phyloP scores from a whole-genome alignment of 129 eudicot genomes.

The Gnaphalium uliginosum region DNA sequence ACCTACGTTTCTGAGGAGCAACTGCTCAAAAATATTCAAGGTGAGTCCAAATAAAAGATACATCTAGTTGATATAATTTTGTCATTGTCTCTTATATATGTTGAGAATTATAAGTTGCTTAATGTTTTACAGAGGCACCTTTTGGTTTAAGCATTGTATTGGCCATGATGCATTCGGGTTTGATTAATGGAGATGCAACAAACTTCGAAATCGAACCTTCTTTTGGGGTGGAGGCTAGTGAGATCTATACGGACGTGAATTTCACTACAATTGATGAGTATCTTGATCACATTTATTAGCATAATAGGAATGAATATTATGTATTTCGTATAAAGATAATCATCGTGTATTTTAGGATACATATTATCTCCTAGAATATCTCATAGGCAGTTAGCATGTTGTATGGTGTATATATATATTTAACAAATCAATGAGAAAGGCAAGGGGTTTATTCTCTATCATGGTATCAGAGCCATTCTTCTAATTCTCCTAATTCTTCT shows the following conservation, averaged over 20 bases:
- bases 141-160: slow-evolving; percentile 34
- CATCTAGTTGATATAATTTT: neutral
- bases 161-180: slow-evolving; percentile 52
- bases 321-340: too few relatives aligned
- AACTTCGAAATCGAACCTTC: slow-evolving; percentile 59
- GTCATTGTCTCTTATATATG: neutral
- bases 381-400: too few relatives aligned
- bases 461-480: too few relatives aligned
- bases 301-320: too few relatives aligned
- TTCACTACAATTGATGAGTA: slow-evolving; percentile 66
- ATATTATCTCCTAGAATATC: too few relatives aligned
- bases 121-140: slow-evolving; percentile 47
- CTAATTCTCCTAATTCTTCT: too few relatives aligned
- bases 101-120: neutral
- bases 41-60: slow-evolving; percentile 26
- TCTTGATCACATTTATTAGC: slow-evolving; percentile 39
- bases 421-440: too few relatives aligned
- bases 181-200: slow-evolving; percentile 61
- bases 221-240: slow-evolving; percentile 67
- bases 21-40: slow-evolving; percentile 56
- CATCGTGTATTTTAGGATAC: too few relatives aligned
- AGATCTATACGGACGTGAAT: slow-evolving; percentile 68
- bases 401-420: too few relatives aligned
- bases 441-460: too few relatives aligned
- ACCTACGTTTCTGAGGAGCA: slow-evolving; percentile 52